Percentiles rank a stretch among this genome's conserved stretches.
Conservation (phyloP, 2,329 filamentous ascomycete species). For the Lasiodiplodia theobromae region DNA sequence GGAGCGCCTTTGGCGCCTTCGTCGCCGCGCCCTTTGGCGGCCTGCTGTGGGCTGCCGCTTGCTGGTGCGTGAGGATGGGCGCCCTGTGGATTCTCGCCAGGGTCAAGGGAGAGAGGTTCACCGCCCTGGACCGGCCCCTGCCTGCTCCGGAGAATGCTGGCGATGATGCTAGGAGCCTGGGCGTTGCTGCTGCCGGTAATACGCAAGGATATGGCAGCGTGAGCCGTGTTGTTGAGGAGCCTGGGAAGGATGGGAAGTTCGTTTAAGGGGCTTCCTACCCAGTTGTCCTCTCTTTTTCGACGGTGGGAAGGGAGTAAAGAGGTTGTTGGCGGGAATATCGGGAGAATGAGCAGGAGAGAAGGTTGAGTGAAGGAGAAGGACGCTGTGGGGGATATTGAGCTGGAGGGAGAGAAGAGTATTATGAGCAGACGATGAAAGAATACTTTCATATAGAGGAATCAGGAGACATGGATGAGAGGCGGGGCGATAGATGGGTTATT, state of each 20-base stretch:
- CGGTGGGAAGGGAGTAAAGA: neutral
- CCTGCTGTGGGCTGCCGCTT: slow-evolving; percentile 73
- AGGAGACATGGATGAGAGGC: neutral
- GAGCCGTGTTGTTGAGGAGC: slow-evolving; percentile 1
- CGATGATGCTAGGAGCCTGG: neutral
- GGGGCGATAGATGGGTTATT: neutral
- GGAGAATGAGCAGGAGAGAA: neutral
- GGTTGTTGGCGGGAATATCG: neutral
- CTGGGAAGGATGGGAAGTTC: slow-evolving; percentile 9
- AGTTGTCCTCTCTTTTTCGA: no score
- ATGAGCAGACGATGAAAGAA: neutral
- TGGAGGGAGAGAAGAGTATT: neutral
- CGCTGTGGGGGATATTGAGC: neutral
- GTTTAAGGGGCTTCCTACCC: neutral
- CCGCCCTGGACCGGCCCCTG: slow-evolving; percentile 66
- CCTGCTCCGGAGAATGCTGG: slow-evolving; percentile 41
- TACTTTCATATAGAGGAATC: neutral
- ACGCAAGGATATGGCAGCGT: slow-evolving; percentile 12
- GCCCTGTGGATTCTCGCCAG: slow-evolving; percentile 67
- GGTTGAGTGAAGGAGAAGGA: neutral
- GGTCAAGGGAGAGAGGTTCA: slow-evolving; percentile 67
- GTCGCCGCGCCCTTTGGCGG: slow-evolving; percentile 80
- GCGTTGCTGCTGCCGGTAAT: neutral
- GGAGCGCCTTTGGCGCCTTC: slow-evolving; percentile 82
- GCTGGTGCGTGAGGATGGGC: slow-evolving; percentile 63